Percentiles rank a stretch among this genome's conserved stretches.
These are phyloP conservation scores for Leptodermis oblonga DNA, from an alignment of 257 asterid species.

Conservation along the genomic window DNA sequence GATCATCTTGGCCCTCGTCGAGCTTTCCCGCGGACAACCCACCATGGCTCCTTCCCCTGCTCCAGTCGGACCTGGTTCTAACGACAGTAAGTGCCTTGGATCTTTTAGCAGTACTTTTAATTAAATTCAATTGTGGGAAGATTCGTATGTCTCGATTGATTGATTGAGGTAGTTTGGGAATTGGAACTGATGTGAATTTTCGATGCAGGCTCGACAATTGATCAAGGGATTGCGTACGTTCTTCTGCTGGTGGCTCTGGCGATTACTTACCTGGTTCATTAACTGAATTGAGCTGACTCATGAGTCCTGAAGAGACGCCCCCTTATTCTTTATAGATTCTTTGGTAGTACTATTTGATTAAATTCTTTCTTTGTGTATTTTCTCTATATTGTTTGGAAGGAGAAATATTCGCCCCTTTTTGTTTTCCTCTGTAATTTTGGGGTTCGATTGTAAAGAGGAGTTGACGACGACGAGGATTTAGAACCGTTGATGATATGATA, in stretches of 20 bases:
- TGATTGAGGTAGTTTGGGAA: neutral
- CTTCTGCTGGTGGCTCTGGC: conserved; percentile 57
- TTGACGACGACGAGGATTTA: neutral
- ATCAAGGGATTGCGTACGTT: conserved; percentile 65
- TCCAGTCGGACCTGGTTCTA: conserved; percentile 39
- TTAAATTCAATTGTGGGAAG: too few species aligned
- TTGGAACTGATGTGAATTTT: neutral
- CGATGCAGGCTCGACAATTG: conserved; percentile 51
- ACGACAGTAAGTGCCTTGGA: conserved; percentile 34
- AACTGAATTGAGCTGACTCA: conserved; percentile 8
- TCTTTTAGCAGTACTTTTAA: too few species aligned
- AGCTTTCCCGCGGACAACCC: conserved; percentile 31
- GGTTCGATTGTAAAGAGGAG: neutral
- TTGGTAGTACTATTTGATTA: neutral
- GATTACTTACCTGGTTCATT: conserved; percentile 55
- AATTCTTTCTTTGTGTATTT: conserved; percentile 22
- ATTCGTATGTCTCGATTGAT: neutral
- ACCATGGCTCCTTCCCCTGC: conserved; percentile 38
- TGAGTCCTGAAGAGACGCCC: too few species aligned
- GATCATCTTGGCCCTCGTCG: conserved; percentile 29
- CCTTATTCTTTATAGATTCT: neutral
- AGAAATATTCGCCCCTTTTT: conserved; percentile 3
- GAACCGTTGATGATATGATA: neutral
- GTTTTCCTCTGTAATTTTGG: too few species aligned
- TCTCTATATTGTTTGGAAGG: conserved; percentile 14